Conservation (phyloP, 2,329 filamentous ascomycete genomes). For the Ramularia endophylla region DNA sequence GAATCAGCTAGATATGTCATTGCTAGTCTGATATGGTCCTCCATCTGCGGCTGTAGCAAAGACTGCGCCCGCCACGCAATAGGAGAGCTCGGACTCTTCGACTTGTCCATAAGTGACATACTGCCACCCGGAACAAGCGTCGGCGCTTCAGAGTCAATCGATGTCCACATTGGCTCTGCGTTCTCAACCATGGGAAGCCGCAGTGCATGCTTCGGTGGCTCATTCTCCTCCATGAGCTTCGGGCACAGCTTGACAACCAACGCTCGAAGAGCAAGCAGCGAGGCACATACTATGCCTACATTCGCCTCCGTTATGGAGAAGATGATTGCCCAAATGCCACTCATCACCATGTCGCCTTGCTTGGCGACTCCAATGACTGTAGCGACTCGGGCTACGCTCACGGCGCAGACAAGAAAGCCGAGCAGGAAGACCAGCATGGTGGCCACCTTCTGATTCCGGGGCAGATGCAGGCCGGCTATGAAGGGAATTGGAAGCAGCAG, state of each 20-base stretch:
- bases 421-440: conserved; percentile 41
- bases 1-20: too few relatives aligned
- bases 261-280: conserved; percentile 39
- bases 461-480: conserved; percentile 36
- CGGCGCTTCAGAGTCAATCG: conserved; percentile 2
- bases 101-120: not conserved
- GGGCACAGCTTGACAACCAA: conserved; percentile 34
- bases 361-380: conserved; percentile 19
- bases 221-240: conserved; percentile 21
- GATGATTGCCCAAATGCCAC: conserved; percentile 36
- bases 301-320: conserved; percentile 41
- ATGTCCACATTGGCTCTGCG: conserved; percentile 4
- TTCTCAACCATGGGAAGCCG: conserved; percentile 8
- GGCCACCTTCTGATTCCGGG: conserved; percentile 37
- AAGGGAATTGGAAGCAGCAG: conserved; percentile 42
- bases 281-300: conserved; percentile 41
- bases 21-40: too few relatives aligned
- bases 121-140: not conserved
- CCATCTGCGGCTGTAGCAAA: too few relatives aligned
- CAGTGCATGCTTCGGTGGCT: conserved; percentile 16
- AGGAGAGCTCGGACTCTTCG: not conserved
- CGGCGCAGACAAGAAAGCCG: conserved; percentile 32
- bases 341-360: conserved; percentile 22
- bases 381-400: conserved; percentile 22
- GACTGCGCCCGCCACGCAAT: too few relatives aligned